Conservation (phyloP, 1,139 yeast species). For the Kazachstania sp. region DNA sequence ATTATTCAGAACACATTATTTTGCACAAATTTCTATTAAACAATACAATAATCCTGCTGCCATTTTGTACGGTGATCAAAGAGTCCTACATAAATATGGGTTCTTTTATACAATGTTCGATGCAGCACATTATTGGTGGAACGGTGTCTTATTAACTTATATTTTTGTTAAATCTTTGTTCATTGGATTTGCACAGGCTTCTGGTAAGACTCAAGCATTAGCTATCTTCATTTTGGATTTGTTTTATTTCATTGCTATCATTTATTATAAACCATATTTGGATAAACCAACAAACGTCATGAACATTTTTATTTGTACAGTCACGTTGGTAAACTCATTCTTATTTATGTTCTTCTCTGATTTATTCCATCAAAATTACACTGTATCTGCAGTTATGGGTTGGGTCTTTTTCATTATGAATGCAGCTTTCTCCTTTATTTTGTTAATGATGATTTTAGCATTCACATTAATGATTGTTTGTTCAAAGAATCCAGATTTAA, state of each 20-base stretch:
- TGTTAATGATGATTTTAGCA: constrained; percentile 51
- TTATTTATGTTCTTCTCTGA: constrained; percentile 66
- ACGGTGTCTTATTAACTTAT: constrained; percentile 47
- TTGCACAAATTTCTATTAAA: constrained; percentile 46
- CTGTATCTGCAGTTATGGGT: constrained; percentile 66
- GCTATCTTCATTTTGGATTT: constrained; percentile 58
- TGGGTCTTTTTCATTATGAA: constrained; percentile 68
- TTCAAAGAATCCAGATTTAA: constrained; percentile 73
- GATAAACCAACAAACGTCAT: constrained; percentile 63
- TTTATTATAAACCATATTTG: constrained; percentile 53
- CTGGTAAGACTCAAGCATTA: constrained; percentile 61
- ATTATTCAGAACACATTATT: constrained; percentile 45
- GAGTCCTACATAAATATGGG: constrained; percentile 58
- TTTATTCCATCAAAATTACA: constrained; percentile 56
- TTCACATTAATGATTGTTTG: constrained; percentile 47
- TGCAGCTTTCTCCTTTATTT: constrained; percentile 62
- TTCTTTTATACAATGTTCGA: constrained; percentile 72
- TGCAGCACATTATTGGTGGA: constrained; percentile 72
- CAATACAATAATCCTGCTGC: constrained; percentile 66
- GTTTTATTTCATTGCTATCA: constrained; percentile 48
- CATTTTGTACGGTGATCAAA: constrained; percentile 57
- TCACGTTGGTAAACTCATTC: constrained; percentile 59
- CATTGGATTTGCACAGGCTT: constrained; percentile 56
- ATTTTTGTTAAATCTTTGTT: constrained; percentile 51
- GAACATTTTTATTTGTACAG: constrained; percentile 54